Conservation (phyloP, 2,329 filamentous ascomycete species). For the Xylaria sp. region DNA sequence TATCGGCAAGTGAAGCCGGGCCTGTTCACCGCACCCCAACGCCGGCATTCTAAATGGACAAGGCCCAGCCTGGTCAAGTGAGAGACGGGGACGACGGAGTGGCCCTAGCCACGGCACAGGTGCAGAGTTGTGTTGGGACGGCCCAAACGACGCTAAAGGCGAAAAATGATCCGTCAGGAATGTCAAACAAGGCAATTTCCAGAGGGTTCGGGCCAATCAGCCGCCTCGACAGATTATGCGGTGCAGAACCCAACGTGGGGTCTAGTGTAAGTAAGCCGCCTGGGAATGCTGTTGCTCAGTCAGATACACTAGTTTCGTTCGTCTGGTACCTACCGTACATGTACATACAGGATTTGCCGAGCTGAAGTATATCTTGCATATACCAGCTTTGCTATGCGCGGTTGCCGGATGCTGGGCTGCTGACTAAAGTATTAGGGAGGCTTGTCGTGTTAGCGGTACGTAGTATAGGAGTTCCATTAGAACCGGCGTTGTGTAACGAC, state of each 20-base stretch:
- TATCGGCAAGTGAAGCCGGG: slow-evolving; percentile 35
- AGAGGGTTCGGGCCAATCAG: slow-evolving; percentile 30
- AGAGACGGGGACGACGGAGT: slow-evolving; percentile 17
- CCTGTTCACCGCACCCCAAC: slow-evolving; percentile 35
- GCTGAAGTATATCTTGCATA: slow-evolving; percentile 8
- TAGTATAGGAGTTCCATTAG: slow-evolving; percentile 15
- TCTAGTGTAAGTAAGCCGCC: slow-evolving; percentile 19
- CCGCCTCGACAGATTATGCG: slow-evolving; percentile 2
- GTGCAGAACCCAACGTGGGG: slow-evolving; percentile 28
- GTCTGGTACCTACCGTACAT: slow-evolving; percentile 17
- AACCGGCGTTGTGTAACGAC: slow-evolving; percentile 19
- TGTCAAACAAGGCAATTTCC: slow-evolving; percentile 35
- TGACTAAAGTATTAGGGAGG: slow-evolving; percentile 23
- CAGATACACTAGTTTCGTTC: slow-evolving; percentile 8
- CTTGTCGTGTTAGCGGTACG: slow-evolving; percentile 4
- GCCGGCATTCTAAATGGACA: slow-evolving; percentile 23
- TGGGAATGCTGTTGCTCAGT: slow-evolving; percentile 11
- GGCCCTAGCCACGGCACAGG: slow-evolving; percentile 22
- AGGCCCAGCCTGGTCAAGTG: slow-evolving; percentile 18
- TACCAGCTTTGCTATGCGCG: slow-evolving; percentile 19
- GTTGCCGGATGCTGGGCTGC: slow-evolving; percentile 22
- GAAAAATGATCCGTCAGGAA: slow-evolving; percentile 31
- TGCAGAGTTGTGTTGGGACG: slow-evolving; percentile 31
- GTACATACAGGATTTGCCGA: slow-evolving; percentile 8
- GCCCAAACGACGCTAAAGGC: slow-evolving; percentile 28